Evolutionary conservation across 352 stramenopile genomes (phyloP).

Genomic region (Peronospora tabacina): DNA sequence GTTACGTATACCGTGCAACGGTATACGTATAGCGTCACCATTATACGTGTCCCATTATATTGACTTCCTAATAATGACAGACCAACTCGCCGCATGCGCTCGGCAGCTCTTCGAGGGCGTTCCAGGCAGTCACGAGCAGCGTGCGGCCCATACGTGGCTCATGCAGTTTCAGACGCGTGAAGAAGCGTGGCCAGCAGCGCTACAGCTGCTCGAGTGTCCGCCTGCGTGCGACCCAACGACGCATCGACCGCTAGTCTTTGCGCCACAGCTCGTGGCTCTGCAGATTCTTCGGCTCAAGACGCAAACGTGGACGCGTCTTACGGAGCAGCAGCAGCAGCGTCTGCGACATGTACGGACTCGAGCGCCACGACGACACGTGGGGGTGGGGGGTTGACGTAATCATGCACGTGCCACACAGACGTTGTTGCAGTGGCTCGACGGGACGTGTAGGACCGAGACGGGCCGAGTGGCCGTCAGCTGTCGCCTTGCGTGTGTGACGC

Average conservation of each 20-base stretch:
- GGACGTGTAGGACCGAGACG: constrained; percentile 20
- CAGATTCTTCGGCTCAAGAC: constrained; percentile 69
- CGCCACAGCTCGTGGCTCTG: constrained; percentile 51
- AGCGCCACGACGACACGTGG: too few relatives aligned
- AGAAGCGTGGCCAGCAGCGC: constrained; percentile 47
- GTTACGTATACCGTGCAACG: too few relatives aligned
- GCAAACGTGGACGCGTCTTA: constrained; percentile 39
- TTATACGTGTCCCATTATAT: too few relatives aligned
- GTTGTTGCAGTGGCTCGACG: constrained; percentile 37
- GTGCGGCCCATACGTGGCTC: constrained; percentile 59
- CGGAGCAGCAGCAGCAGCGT: constrained; percentile 25
- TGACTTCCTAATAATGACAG: too few relatives aligned
- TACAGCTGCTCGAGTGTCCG: constrained; percentile 48
- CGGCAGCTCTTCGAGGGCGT: constrained; percentile 58
- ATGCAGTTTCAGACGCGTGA: constrained; percentile 50
- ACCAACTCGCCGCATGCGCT: constrained; percentile 51
- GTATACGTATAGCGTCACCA: too few relatives aligned
- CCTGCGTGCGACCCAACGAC: constrained; percentile 14
- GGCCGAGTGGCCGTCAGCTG: constrained; percentile 28
- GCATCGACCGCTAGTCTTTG: constrained; percentile 18
- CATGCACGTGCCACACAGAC: constrained; percentile 21
- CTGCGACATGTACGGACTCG: constrained; percentile 50
- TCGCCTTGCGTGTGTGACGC: constrained; percentile 39
- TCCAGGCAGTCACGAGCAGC: constrained; percentile 44
- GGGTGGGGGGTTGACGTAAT: constrained; percentile 1